Evolutionary conservation across 345 rosid genomes (phyloP).

Genomic region (Eucalyptus cloeziana): DNA sequence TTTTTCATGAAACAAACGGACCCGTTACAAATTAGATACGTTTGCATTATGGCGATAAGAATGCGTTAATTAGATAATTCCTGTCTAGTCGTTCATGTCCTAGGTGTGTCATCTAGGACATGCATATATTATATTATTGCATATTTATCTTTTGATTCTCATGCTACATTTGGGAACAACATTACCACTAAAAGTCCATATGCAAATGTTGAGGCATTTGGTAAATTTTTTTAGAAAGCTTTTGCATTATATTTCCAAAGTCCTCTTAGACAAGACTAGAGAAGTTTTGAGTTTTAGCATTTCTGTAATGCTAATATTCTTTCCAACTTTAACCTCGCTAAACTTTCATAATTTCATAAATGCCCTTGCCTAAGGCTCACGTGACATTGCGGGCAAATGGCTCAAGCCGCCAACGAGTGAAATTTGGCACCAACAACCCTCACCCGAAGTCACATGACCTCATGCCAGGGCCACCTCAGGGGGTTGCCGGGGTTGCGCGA

Average conservation of each 20-base stretch:
- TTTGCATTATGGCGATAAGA: not conserved
- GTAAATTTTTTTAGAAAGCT: not conserved
- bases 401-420: rapidly evolving
- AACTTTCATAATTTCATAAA: not conserved
- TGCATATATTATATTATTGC: not conserved
- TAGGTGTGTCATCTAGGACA: not conserved
- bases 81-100: not conserved
- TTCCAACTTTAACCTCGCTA: not conserved
- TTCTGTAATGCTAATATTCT: not conserved
- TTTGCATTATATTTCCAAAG: not conserved
- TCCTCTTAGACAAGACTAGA: rapidly evolving
- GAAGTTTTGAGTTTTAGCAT: too few species aligned
- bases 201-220: not conserved
- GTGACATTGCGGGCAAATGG: not conserved
- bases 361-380: not conserved
- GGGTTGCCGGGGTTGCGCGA: too few species aligned
- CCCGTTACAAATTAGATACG: not conserved
- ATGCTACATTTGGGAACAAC: not conserved
- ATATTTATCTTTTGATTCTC: not conserved
- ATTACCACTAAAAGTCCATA: not conserved
- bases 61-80: not conserved
- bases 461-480: too few species aligned
- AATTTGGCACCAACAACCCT: too few species aligned
- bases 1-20: too few species aligned
- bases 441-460: too few species aligned